Base-by-base conservation (phyloP, 73 alveolate genomes). In the Paramecium caudatum region DNA sequence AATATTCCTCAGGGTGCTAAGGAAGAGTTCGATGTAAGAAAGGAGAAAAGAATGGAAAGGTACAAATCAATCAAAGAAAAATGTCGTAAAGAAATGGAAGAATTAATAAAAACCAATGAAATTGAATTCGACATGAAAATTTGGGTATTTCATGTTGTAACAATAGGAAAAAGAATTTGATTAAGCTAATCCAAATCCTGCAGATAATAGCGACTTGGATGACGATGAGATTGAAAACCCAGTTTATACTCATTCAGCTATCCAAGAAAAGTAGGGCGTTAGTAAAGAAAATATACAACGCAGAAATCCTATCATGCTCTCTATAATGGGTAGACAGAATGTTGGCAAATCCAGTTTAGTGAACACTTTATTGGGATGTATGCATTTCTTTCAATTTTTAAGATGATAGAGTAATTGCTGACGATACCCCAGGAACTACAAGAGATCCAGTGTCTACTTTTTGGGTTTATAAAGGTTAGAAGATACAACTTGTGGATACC, bases 371-470 rank as follows among this genome's bases (percentile, higher is more conserved):
- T 94, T 96, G 13, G 83, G 88, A 37, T 34, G 84, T 68, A 68
- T n/a, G 2, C 9, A 33, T 34, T 10, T 10, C 8, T 12, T 32
- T 5, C 13, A 16, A 3, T 68, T 0, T 12, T 34, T 27, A 47
- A 48, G 97, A 95, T 36, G 90, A 96, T 19, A 82, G 99, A 82
- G 98, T 96, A 0, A 94, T 96, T 21, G 95, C 97, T 12, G 96
- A 95, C 91, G 94, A 92, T 34, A 61, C 94, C 63, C 94, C 98
- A 5, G 98, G 98, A 4, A 96, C 99, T 6, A 96, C 99, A 0
- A 88, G 98, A 65, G 99, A 96, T 83, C 80, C 98, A 6, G 91
- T 96, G 45, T 78, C 69, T 13, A 80, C 93, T 33, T 90, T 74
- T 21, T 95, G 98, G 97, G 92, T 91, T 21, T 90, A 90, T 68